Base-by-base conservation (phyloP, 345 rosid genomes). In the Eucalyptus dawsonii region DNA sequence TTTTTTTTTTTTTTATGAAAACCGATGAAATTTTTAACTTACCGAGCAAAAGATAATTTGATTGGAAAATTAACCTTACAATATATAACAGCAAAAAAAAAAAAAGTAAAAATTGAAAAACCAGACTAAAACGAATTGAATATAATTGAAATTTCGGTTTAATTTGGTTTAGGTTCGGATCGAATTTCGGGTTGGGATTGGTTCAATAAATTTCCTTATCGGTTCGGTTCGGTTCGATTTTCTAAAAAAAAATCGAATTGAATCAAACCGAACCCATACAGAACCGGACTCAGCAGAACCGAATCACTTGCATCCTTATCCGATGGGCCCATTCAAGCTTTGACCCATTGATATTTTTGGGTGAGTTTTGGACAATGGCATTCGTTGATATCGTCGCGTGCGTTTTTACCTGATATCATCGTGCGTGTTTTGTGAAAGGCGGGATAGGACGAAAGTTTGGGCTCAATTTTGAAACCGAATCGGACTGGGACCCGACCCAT, bases 191-290 rank as follows among this genome's bases (percentile, higher is more conserved):
- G n/a, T n/a, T n/a, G 15, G 15, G 1, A 6, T 50, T 50, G 3
- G 53, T 51, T 51, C 0, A 51, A 51, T 51, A 21, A 16, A 16
- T 6, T 51, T 51, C 0, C 21, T 51, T 3, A 51, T 51, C 1
- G 8, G 2, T 51, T 16, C 4, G 1, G 6, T 50, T 50, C 0
- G 1, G 0, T 50, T 50, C n/a, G n/a, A n/a, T 16, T 15, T 1
- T 0, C 0, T n/a, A n/a, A n/a, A 15, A 50, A 50, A n/a, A 16
- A 50, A 50, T 1, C 0, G 1, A 50, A 0, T 0, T 15, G 8
- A 51, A 51, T 15, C 4, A 51, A 51, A 51, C 0, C 0, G n/a
- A 51, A 51, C 1, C 4, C 7, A 0, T 6, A 15, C 8, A 50
- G 15, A 50, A 15, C 0, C 0, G 53, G 2, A 15, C 2, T 50